Conservation (phyloP, 2,329 filamentous ascomycete genomes). For the Hortaea werneckii region DNA sequence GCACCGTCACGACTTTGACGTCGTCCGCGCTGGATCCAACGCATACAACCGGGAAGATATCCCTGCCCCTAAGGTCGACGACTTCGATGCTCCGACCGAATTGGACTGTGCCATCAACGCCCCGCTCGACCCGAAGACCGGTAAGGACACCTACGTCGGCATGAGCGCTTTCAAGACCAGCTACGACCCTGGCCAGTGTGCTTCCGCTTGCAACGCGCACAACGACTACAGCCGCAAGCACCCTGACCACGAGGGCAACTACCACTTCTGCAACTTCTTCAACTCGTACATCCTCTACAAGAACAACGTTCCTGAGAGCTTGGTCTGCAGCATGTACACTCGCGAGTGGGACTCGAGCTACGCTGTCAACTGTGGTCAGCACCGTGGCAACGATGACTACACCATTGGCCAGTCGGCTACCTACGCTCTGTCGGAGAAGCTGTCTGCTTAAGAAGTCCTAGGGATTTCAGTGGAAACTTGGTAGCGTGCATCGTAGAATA, state of each 20-base stretch:
- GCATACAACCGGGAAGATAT: slow-evolving; percentile 2
- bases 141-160: neutral
- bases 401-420: neutral
- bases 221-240: neutral
- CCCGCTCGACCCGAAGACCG: neutral
- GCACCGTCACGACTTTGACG: slow-evolving; percentile 11
- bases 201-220: neutral
- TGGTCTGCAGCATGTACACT: neutral
- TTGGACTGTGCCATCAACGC: neutral
- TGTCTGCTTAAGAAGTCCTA: neutral
- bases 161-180: neutral
- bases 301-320: neutral
- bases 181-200: neutral
- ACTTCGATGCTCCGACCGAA: neutral
- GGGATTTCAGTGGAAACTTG: neutral
- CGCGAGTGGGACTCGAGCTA: neutral
- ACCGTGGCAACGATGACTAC: neutral
- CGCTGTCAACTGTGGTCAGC: neutral
- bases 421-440: neutral
- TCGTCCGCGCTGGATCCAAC: slow-evolving; percentile 13
- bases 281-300: neutral
- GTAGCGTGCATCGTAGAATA: too few relatives aligned
- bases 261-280: neutral
- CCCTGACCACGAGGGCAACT: neutral
- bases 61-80: neutral